phyloP scores from a whole-genome alignment of 345 rosid species.

The Odontarrhena argentea region DNA sequence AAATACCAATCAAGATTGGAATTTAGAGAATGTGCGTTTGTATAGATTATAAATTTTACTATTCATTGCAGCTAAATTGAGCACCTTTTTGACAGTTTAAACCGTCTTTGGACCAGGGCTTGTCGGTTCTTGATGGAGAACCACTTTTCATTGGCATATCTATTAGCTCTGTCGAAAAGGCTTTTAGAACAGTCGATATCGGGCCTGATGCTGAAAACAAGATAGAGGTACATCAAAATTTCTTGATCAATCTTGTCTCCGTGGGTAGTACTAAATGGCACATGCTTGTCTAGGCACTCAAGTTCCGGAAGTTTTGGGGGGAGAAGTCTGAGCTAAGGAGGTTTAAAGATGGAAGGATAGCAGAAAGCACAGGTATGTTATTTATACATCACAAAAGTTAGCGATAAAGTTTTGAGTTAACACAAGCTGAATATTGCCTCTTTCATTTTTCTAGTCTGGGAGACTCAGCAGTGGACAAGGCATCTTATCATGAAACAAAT shows the following conservation, averaged over 20 bases:
- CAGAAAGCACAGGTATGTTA: conserved; percentile 84
- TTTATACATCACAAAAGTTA: conserved; percentile 12
- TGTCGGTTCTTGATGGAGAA: conserved; percentile 59
- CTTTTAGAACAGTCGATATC: conserved; percentile 77
- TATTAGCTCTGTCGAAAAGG: conserved; percentile 68
- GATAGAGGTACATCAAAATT: conserved; percentile 58
- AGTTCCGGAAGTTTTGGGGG: conserved; percentile 85
- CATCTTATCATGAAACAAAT: conserved; percentile 85
- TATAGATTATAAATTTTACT: conserved; percentile 11
- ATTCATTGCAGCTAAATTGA: neutral
- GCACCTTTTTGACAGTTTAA: conserved; percentile 19
- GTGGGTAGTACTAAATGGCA: conserved; percentile 11
- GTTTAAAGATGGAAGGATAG: conserved; percentile 92
- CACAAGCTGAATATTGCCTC: conserved; percentile 29
- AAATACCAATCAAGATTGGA: conserved; percentile 57
- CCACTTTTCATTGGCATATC: conserved; percentile 80
- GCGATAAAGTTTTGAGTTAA: conserved; percentile 26
- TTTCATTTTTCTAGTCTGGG: conserved; percentile 66
- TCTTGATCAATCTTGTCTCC: conserved; percentile 19
- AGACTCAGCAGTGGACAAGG: conserved; percentile 61
- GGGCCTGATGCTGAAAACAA: conserved; percentile 93
- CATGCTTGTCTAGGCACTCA: conserved; percentile 55
- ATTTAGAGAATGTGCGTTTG: conserved; percentile 62
- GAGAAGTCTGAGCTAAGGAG: conserved; percentile 87
- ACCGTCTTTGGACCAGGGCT: conserved; percentile 56